Evolutionary conservation across 176 grass and related monocot genomes (phyloP).

Genomic region (Cenchrus purpureus): DNA sequence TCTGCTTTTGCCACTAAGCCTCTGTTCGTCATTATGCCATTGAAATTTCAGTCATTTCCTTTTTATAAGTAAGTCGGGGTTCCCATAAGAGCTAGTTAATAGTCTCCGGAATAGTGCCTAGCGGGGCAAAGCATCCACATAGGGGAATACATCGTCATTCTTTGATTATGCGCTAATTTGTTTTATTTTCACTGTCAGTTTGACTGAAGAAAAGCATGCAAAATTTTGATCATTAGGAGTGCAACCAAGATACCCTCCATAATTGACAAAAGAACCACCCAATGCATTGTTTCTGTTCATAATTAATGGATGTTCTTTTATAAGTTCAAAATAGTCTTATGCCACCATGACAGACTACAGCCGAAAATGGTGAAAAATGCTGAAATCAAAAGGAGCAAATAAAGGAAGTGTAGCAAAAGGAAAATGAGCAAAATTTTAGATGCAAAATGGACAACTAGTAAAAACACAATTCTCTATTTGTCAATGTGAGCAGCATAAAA

Average conservation of each 20-base stretch:
- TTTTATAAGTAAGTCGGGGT: not conserved
- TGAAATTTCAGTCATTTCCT: not conserved
- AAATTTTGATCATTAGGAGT: not conserved
- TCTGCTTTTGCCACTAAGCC: not conserved
- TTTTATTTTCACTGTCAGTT: not conserved
- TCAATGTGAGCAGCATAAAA: not conserved
- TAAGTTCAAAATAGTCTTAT: conserved; percentile 1
- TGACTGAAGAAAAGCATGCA: not conserved
- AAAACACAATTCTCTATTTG: not conserved
- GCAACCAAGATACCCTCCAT: not conserved
- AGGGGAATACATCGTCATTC: not conserved
- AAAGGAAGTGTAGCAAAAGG: not conserved
- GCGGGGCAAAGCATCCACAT: not conserved
- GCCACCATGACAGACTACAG: not conserved
- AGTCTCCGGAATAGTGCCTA: not conserved
- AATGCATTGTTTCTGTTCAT: not conserved
- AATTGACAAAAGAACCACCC: not conserved
- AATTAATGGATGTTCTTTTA: not conserved
- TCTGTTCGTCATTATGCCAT: not conserved
- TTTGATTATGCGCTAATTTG: not conserved
- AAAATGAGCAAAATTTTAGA: not conserved
- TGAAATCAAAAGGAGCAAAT: not conserved
- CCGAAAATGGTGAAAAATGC: not conserved
- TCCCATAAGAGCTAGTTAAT: not conserved
- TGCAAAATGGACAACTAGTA: not conserved